Base-by-base conservation (phyloP, 768 basidiomycete genomes). In the Tylopilus sp. region DNA sequence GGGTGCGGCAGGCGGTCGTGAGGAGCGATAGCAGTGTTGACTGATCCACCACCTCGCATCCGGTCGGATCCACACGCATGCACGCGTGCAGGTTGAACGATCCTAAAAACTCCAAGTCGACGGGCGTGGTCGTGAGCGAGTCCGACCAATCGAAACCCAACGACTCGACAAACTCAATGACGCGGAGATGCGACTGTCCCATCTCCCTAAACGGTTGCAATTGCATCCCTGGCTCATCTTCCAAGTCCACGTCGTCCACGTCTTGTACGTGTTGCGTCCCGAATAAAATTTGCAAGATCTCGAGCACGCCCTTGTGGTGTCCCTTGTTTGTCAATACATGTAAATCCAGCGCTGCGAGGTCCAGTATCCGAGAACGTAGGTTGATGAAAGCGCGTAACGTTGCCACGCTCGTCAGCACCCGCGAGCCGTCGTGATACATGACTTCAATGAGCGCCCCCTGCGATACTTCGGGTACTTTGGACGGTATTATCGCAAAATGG, bases 121-220 rank as follows among this genome's bases (percentile, higher is more conserved):
- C 64, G 6, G 82, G 75, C 15, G 79, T 69, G 2, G 85, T 80
- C 12, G 74, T 66, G 39, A 91, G 70, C 50, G 79, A 80, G 63
- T 98, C 95, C 6, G 79, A 79, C 94, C 94, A 98, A 48, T 89
- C 85, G 57, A 98, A 87, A 64, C 85, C 83, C 59, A 98, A 72
- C 0, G 91, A 90, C 62, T 91, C 86, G 41, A 98, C 74, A 47
- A 92, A 82, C 67, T 95, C 93, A 59, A 95, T 86, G 66, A 97
- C 85, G 22, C 88, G 80, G 59, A 91, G 76, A 48, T 91, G 82
- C 0, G 88, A 87, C 63, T 94, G 93, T 3, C 87, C 87, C 48
- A 89, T 76, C 56, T 87, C 87, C 26, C 57, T 78, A 74, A 88
- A 89, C 2, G 80, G 74, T 48, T 74, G 74, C 64, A 82, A 75